phyloP scores from a whole-genome alignment of 257 asterid species.

The Przewalskia tangutica region DNA sequence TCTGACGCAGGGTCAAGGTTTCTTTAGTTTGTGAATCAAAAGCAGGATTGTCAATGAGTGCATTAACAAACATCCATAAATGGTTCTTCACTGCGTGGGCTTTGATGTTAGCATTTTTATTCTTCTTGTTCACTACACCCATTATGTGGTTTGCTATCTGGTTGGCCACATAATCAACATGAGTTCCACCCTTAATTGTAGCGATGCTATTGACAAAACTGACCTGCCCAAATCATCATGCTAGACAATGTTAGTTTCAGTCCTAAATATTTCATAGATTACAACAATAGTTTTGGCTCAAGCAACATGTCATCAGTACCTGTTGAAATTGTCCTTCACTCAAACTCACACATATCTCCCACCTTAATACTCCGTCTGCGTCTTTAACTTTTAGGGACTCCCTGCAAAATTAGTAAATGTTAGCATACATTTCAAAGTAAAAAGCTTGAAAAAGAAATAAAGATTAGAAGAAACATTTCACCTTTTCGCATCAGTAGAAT shows the following conservation, averaged over 20 bases:
- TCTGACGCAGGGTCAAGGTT: slow-evolving; percentile 77
- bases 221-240: slow-evolving; percentile 38
- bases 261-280: neutral
- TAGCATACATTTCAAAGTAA: neutral
- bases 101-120: slow-evolving; percentile 58
- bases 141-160: slow-evolving; percentile 75
- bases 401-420: slow-evolving; percentile 25
- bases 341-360: slow-evolving; percentile 84
- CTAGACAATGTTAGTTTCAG: neutral
- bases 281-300: neutral
- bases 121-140: slow-evolving; percentile 63
- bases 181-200: slow-evolving; percentile 98
- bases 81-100: slow-evolving; percentile 79
- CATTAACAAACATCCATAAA: slow-evolving; percentile 95
- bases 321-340: slow-evolving; percentile 98
- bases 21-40: slow-evolving; percentile 99
- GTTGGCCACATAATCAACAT: slow-evolving; percentile 82
- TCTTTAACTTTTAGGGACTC: slow-evolving; percentile 64
- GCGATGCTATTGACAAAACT: slow-evolving; percentile 91
- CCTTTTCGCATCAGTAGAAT: slow-evolving; percentile 39
- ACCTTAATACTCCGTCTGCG: slow-evolving; percentile 23
- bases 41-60: slow-evolving; percentile 97
- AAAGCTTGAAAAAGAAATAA: neutral
- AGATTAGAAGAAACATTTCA: slow-evolving; percentile 22
- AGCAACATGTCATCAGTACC: slow-evolving; percentile 27